Percentiles rank a stretch among this genome's conserved stretches.
Evolutionary conservation across 371 early-diverging fungal genomes (phyloP).

Genomic region (Mortierella sp.): DNA sequence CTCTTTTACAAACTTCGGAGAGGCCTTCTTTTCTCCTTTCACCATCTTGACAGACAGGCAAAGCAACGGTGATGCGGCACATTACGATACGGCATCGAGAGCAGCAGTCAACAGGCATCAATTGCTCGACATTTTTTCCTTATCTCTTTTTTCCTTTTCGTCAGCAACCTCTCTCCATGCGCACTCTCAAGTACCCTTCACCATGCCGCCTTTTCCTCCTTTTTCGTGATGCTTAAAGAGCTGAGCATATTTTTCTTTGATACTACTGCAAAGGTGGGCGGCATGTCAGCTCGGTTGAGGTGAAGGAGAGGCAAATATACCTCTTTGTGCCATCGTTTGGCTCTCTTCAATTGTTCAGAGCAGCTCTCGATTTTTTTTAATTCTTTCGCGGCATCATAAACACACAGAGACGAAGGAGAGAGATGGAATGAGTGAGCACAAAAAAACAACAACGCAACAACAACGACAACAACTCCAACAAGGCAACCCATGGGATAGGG

Average conservation of each 20-base stretch:
- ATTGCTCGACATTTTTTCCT: background rate
- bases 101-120: background rate
- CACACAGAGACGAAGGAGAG: conserved; percentile 5
- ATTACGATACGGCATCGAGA: background rate
- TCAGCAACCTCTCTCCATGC: background rate
- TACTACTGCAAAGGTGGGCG: background rate
- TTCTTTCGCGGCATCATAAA: background rate
- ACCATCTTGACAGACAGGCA: background rate
- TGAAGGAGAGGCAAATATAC: conserved; percentile 10
- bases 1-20: background rate
- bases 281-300: conserved; percentile 1
- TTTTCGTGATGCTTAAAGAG: conserved; percentile 6
- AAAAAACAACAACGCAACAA: conserved; percentile 9
- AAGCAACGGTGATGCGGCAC: background rate
- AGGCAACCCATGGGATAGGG: background rate
- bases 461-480: background rate
- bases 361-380: conserved; percentile 14
- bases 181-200: conserved; percentile 1
- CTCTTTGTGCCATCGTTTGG: background rate
- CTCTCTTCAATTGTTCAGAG: conserved; percentile 13
- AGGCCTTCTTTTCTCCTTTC: background rate
- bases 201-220: background rate
- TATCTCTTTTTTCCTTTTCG: background rate
- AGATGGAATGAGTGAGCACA: background rate
- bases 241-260: conserved; percentile 13